These are phyloP conservation scores for Exophiala mesophila DNA, from an alignment of 2,329 filamentous ascomycete genomes.

Conservation along the genomic window DNA sequence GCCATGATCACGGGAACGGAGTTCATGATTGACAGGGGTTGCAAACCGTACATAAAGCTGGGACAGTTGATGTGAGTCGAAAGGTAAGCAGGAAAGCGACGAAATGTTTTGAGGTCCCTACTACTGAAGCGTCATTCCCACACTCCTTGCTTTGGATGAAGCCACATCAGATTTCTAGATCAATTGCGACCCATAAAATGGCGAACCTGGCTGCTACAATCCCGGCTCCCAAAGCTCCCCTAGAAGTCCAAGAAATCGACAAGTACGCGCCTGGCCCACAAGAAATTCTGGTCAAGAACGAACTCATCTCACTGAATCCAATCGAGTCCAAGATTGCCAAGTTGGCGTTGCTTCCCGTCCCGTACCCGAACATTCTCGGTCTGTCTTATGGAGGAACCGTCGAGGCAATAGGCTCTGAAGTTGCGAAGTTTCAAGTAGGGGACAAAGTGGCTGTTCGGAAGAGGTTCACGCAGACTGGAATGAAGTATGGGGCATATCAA, in stretches of 20 bases:
- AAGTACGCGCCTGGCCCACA: neutral
- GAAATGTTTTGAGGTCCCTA: no score
- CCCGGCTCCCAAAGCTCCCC: slow-evolving; percentile 4
- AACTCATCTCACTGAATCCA: slow-evolving; percentile 3
- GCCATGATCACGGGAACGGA: no score
- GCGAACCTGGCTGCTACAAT: slow-evolving; percentile 5
- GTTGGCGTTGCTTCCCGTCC: slow-evolving; percentile 2
- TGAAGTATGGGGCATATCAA: slow-evolving; percentile 23
- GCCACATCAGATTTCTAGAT: no score
- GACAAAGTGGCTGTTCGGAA: slow-evolving; percentile 27
- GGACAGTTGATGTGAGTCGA: no score
- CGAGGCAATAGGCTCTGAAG: slow-evolving; percentile 31
- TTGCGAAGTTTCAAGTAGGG: slow-evolving; percentile 29
- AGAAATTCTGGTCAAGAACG: slow-evolving; percentile 7
- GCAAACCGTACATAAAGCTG: no score
- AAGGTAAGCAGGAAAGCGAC: no score
- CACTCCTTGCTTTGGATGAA: no score
- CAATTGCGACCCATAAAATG: neutral
- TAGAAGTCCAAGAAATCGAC: slow-evolving; percentile 4
- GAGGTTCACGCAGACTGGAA: slow-evolving; percentile 6
- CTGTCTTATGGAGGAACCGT: slow-evolving; percentile 28
- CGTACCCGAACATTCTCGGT: slow-evolving; percentile 5
- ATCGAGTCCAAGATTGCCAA: slow-evolving; percentile 6
- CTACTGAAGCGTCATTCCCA: no score
- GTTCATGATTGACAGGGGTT: no score